Evolutionary conservation across 805 yeast genomes (phyloP), one percentile per base, ranked within the genome.

Genomic region (Cephaloascus albidus): DNA sequence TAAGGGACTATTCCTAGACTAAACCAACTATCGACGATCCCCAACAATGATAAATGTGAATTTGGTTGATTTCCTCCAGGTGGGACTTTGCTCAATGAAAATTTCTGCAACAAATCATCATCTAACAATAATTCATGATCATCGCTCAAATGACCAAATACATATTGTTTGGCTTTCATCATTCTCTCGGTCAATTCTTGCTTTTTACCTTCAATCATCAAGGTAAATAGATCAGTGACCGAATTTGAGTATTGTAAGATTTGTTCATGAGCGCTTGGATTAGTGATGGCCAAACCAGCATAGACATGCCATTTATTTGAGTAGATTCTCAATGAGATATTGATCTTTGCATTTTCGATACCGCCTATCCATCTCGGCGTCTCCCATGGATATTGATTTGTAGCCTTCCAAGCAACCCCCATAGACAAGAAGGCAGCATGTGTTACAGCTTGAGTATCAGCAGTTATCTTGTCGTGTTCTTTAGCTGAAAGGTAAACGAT

Each of bases 251-350:
- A 93, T 56, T 89, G 97, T 47, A 85, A 68, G 16, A 94, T 82
- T 60, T 93, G 97, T 32, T 73, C 76, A 53, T 90, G 97, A 1
- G 97, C 97, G 34, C 89, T 77, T 1, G 96, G 97, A 52, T 93
- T 93, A 1, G 96, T 84, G 48, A 93, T 90, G 8, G 97, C 97
- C 51, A 93, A 68, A 0, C 98, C 98, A 4, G 97, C 97, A 54
- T 93, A 93, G 23, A 93, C 97, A 57, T 93, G 98, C 95, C 96
- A 93, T 60, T 89, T 88, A 60, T 89, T 93, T 15, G 95, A 79
- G 58, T 72, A 93, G 38, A 93, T 93, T 45, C 98, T 69, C 55
- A 93, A 62, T 1, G 97, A 84, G 26, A 93, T 88, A 56, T 93
- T 93, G 54, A 89, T 85, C 52, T 93, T 93, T 14, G 96, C 97